phyloP scores from a whole-genome alignment of 345 rosid species.

The Capsella bursapastoris region DNA sequence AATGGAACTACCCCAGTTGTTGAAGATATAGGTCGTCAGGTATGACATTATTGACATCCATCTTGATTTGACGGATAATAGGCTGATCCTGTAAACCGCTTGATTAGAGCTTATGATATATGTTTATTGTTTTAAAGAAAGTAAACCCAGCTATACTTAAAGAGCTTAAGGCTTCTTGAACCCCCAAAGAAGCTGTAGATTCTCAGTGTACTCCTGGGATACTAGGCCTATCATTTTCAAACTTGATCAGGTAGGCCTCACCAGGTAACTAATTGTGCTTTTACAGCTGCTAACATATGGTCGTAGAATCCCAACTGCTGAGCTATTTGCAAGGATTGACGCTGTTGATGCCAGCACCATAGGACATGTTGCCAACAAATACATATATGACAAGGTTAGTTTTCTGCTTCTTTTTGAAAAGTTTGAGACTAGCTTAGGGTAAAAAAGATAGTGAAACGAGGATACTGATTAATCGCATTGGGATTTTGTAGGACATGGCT shows the following conservation, averaged over 20 bases:
- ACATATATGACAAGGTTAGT: slow-evolving; percentile 76
- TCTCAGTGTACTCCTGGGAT: not conserved
- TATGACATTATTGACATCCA: not conserved
- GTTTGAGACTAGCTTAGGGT: not conserved
- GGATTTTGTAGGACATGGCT: not conserved
- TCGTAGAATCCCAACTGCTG: slow-evolving; percentile 82
- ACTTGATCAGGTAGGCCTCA: not conserved
- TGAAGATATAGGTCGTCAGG: slow-evolving; percentile 33
- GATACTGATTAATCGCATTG: not conserved
- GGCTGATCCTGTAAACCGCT: not conserved
- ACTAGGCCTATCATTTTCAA: not conserved
- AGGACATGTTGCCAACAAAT: slow-evolving; percentile 85
- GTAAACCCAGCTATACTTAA: not conserved
- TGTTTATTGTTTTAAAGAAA: not conserved
- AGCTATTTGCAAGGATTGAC: slow-evolving; percentile 85
- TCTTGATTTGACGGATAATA: not conserved
- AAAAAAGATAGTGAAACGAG: not conserved
- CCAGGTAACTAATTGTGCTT: slow-evolving; percentile 1
- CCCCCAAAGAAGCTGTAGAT: not conserved
- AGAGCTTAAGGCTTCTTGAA: not conserved
- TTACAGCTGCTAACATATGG: slow-evolving; percentile 92
- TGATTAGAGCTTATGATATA: not conserved
- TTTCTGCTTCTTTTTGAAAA: not conserved
- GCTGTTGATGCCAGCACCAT: slow-evolving; percentile 82
- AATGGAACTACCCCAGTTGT: slow-evolving; percentile 93